Base-by-base conservation (phyloP, 2,329 filamentous ascomycete genomes). In the Neofusicoccum sp. region DNA sequence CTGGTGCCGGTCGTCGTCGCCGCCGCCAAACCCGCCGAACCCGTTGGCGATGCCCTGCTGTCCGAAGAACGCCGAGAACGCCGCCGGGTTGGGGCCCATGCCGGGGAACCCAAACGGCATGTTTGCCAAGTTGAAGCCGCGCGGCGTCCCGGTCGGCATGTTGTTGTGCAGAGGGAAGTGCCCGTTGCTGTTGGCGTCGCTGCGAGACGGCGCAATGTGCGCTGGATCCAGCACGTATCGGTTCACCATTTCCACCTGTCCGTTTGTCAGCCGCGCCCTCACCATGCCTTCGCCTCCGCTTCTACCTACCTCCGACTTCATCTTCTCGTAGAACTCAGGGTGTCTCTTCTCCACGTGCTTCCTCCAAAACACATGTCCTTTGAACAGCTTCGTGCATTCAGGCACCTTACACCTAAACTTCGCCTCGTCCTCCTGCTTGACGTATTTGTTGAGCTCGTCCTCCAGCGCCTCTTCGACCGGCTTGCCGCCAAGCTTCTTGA, bases 301-400 rank as follows among this genome's bases (percentile, higher is more conserved):
- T 29, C 4, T 7, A 58, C 54, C 36, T 83, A 96, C 93, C 80
- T 97, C 94, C 73, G 89, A 88, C 75, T 89, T 90, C 67, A 97
- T 80, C 60, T 81, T 85, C 37, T 93, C 89, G 48, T 91, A 84
- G 91, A 93, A 99, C 61, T 98, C 94, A 0, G 85, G 76, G 75
- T 99, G 95, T 64, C 96, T 88, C 80, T 99, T 99, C 78, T 98
- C 94, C 14, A 98, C 89, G 71, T 99, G 95, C 82, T 99, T 99
- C 72, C 88, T 89, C 94, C 96, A 99, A 76, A 99, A 99, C 70
- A 94, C 88, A 47, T 96, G 90, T 64, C 95, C 95, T 77, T 98
- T 98, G 84, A 99, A 99, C 6, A 99, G 82, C 78, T 99, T 99
- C 9, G 90, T 90, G 78, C 95, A 99, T 43, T 97, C 93, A 1